A percentile compares a stretch with the other conserved stretches of the same genome.
Conservation (phyloP, 2,329 filamentous ascomycete genomes). For the Gaeumannomyces sp. region DNA sequence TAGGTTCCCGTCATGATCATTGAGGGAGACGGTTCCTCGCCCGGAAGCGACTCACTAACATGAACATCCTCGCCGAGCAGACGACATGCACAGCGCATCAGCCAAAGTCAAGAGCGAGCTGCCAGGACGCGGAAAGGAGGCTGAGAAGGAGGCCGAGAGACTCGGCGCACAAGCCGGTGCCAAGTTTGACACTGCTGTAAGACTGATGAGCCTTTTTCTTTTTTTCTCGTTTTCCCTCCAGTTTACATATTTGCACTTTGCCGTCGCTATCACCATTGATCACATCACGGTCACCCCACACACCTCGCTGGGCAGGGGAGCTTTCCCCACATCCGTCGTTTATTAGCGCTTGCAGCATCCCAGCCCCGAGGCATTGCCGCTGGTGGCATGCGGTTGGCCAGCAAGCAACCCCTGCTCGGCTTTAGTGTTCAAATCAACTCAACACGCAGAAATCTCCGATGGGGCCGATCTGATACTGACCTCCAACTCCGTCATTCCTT, state of each 20-base stretch:
- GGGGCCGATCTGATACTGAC: neutral
- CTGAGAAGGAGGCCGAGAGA: constrained; percentile 58
- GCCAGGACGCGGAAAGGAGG: constrained; percentile 55
- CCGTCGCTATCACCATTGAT: neutral
- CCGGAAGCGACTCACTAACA: constrained; percentile 6
- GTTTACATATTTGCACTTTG: neutral
- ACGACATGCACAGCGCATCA: constrained; percentile 66
- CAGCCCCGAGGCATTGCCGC: neutral
- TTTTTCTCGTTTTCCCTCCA: neutral
- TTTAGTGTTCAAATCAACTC: neutral
- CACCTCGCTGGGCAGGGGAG: no score
- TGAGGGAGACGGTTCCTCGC: neutral
- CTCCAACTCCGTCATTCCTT: neutral
- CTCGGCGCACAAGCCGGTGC: constrained; percentile 55
- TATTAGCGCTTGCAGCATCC: constrained; percentile 28
- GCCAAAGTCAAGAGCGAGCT: constrained; percentile 60
- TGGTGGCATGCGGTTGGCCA: no score
- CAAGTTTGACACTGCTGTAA: constrained; percentile 64
- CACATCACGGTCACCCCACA: neutral
- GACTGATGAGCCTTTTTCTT: constrained; percentile 22
- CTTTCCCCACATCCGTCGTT: neutral
- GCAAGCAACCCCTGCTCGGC: neutral
- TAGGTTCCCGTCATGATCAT: constrained; percentile 35
- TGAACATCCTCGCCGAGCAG: constrained; percentile 38
- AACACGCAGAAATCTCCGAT: neutral